Evolutionary conservation across 768 basidiomycete species (phyloP), one percentile per base, ranked within the genome.

Genomic region (Leccinum broughii): DNA sequence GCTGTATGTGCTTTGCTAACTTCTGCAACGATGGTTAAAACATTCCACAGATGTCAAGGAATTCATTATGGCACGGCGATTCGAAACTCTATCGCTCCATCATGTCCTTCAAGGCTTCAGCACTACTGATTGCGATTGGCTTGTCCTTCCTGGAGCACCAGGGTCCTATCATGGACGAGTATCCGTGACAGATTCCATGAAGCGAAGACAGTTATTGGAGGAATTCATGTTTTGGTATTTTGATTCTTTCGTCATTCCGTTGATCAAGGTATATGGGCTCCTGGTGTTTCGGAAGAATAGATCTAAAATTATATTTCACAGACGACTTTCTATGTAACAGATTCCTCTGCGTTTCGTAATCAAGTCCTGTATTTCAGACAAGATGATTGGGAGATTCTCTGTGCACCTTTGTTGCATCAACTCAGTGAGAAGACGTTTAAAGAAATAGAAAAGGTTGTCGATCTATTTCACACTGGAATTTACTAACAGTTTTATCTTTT

Each of bases 171-270:
- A 88, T 61, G 65, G 70, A 3, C 78, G 87, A 54, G 81, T 86
- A 0, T 76, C 84, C 6, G 82, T 84, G 4, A 83, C 85, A 0
- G 95, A 98, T 66, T 75, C 85, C 3, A 64, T 84, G 34, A 97
- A 93, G 71, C 82, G 93, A 15, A 80, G 84, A n/a, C 87, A 93
- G 69, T 73, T 98, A 14, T 68, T 95, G 0, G 86, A 92, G 69
- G 93, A 97, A 54, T 93, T 96, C 68, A 58, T 98, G n/a, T 90
- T 86, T 69, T 99, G 97, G 97, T 88, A 93, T 64, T 92, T 97
- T 59, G 90, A 95, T 68, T 87, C 85, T 0, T 95, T 95, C 70
- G 73, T 98, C 7, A 72, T 90, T 6, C 84, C 90, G 1, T 76
- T 98, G 4, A 72, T 98, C 35, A 89, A 85, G 78, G 96, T 92